Evolutionary conservation across 371 early-diverging fungal genomes (phyloP).

Genomic region (Vairimorpha necatrix): DNA sequence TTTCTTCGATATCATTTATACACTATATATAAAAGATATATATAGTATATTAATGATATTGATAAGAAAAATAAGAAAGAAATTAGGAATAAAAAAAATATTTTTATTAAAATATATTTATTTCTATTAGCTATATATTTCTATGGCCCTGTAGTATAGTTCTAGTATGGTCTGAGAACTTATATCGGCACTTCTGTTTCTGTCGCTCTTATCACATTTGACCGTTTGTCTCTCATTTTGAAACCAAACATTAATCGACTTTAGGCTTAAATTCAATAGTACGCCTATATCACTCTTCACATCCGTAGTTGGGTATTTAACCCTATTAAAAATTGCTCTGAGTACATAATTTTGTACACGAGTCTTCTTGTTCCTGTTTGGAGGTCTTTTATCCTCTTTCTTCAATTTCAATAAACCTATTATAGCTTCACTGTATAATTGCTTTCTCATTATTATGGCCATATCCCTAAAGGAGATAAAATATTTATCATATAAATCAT

Average conservation of each 20-base stretch:
- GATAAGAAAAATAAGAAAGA: too few relatives aligned
- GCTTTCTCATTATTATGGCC: not conserved
- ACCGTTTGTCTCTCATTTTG: conserved; percentile 47
- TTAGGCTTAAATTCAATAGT: conserved; percentile 39
- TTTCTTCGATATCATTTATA: too few relatives aligned
- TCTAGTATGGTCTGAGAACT: not conserved
- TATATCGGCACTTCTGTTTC: not conserved
- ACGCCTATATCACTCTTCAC: conserved; percentile 51
- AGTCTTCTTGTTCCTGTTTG: conserved; percentile 20
- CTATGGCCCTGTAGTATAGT: not conserved
- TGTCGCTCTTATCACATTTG: not conserved
- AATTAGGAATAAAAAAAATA: too few relatives aligned
- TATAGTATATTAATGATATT: too few relatives aligned
- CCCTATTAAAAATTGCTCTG: conserved; percentile 45
- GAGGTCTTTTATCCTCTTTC: not conserved
- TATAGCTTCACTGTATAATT: not conserved
- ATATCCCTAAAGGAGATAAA: not conserved
- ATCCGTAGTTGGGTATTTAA: conserved; percentile 49
- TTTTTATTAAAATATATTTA: too few relatives aligned
- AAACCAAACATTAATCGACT: conserved; percentile 59
- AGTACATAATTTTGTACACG: conserved; percentile 42
- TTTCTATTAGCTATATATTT: too few relatives aligned
- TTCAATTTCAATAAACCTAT: not conserved
- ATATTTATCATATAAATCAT: too few relatives aligned
- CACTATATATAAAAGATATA: too few relatives aligned